phyloP scores from a whole-genome alignment of 495 filamentous ascomycete species.

The Aspergillus coremiiformis region DNA sequence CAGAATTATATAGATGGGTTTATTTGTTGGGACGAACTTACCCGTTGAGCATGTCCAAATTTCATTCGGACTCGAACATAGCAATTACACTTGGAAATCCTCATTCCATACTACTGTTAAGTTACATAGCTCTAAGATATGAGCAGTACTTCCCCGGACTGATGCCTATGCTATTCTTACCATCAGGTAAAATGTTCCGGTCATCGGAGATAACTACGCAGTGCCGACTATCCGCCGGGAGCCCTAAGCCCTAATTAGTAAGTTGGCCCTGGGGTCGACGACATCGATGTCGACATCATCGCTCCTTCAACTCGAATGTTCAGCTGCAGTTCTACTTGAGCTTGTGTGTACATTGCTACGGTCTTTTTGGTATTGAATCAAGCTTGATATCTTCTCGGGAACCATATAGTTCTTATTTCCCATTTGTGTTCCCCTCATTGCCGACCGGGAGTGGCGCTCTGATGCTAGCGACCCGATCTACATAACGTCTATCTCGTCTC shows the following conservation, averaged over 20 bases:
- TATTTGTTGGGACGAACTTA: background rate
- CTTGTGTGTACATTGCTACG: background rate
- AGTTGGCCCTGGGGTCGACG: conserved; percentile 18
- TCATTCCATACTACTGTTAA: background rate
- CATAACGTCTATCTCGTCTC: conserved; percentile 3
- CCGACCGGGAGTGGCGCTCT: background rate
- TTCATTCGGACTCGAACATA: background rate
- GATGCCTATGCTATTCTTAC: no score
- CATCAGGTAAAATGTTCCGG: no score
- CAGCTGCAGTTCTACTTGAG: background rate
- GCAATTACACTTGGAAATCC: background rate
- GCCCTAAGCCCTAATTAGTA: conserved; percentile 21
- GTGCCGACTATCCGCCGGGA: background rate
- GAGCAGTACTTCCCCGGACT: background rate
- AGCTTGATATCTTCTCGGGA: background rate
- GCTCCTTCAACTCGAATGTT: background rate
- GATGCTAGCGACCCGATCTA: conserved; percentile 7
- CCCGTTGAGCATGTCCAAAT: background rate
- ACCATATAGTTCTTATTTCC: background rate
- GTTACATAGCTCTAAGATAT: background rate
- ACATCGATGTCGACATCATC: conserved; percentile 20
- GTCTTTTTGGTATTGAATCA: background rate
- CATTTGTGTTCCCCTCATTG: background rate
- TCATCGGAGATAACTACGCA: background rate
- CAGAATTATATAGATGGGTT: background rate